Evolutionary conservation across 2,329 filamentous ascomycete species (phyloP), one percentile per base, ranked within the genome.

Genomic region (Epicoccum sorghinum): DNA sequence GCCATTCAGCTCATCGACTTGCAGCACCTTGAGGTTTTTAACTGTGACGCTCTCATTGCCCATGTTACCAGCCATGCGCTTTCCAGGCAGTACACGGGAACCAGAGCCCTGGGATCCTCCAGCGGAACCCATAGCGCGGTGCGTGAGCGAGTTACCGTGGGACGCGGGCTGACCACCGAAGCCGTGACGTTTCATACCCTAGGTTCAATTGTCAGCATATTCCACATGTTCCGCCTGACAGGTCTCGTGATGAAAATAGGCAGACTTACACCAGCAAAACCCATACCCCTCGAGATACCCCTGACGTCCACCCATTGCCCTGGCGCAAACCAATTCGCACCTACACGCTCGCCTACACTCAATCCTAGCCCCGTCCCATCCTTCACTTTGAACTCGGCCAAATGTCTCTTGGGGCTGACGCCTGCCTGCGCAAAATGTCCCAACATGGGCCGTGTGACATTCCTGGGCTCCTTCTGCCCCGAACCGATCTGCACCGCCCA

Each of bases 41-140:
- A 95, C 83, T 42, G 95, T 99, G 51, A 92, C 89, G 64, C 86
- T 86, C 76, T 96, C 85, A 62, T 89, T 90, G 60, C 95, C 95
- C 95, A 99, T 98, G 55, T 91, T 86, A 50, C 95, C 95, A 3
- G 95, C 86, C 95, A 99, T 99, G 79, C 92, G 95, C 86, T 99
- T 99, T 57, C 95, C 95, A 0, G 95, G 95, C 71, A 92, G 80
- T 23, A 99, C 93, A 77, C 95, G 86, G 59, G 91, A 96, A 78
- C 95, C 95, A 72, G 89, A 88, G 61, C 95, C 95, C 78, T 99
- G 95, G 65, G 89, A 90, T 56, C 89, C 91, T 74, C 95, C 95
- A 7, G 89, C 84, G 30, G 91, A 93, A 82, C 95, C 95, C 79
- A 97, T 90, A 25, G 90, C 90, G 70, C 95, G 86, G 82, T 99